Base-by-base conservation (phyloP, 2,329 filamentous ascomycete species). In the Domatiomyces globalis region DNA sequence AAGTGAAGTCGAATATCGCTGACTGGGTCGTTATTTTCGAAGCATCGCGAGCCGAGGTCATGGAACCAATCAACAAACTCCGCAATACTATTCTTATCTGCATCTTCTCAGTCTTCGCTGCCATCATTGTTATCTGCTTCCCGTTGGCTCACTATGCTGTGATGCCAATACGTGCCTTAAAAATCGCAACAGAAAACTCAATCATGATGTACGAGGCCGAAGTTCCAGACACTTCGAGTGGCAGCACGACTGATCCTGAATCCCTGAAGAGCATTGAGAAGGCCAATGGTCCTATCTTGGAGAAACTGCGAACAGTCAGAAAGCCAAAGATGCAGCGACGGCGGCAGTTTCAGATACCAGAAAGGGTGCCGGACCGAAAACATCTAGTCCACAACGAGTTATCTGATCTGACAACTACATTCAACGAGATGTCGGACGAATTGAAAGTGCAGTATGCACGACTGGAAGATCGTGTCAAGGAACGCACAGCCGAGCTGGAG, bases 351-450 rank as follows among this genome's bases (percentile, higher is more conserved):
- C 87, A 85, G 57, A 94, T 95, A 39, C 88, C 89, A 0, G 80
- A 79, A 9, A 87, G 85, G 63, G 88, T 95, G 10, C 79, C 79
- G 51, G 82, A 87, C 50, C 73, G 79, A 18, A 84, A 80, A 56
- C 84, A 88, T 61, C 73, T 81, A 44, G 73, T 95, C 49, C 84
- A 84, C 1, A 89, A 95, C 63, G 88, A 95, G 63, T 67, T 82
- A 22, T 92, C 87, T 0, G 87, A 94, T 63, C 73, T 94, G n/a
- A 92, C 85, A 0, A 72, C 71, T 36, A 92, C 85, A 0, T 95
- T 92, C 70, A 95, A 95, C 62, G 84, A 88, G 61, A 95, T 95
- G 88, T 85, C 84, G 1, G 86, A 94, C 54, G 87, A 95, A 67
- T 71, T 95, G 36, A 77, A 85, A 62, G 84, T 86, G 66, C 88